phyloP scores from a whole-genome alignment of 2,329 filamentous ascomycete species.

The Fonsecaea multimorphosa region DNA sequence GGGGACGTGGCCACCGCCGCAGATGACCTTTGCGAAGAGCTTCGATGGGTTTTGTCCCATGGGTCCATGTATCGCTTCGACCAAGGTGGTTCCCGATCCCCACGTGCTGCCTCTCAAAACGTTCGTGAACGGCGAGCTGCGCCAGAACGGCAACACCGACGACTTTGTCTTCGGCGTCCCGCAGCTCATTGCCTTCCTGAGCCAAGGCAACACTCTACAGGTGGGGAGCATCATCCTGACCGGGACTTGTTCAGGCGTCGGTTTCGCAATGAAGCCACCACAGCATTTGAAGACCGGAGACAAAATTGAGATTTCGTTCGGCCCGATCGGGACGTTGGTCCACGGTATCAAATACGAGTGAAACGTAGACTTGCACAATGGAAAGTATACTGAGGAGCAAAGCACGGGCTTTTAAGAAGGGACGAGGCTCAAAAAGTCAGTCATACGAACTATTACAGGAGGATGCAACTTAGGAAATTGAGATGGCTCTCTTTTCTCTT shows the following conservation, averaged over 20 bases:
- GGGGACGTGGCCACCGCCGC: constrained; percentile 15
- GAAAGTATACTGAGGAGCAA: too few species aligned
- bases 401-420: too few species aligned
- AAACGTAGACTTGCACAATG: too few species aligned
- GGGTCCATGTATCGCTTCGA: constrained; percentile 45
- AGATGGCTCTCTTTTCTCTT: too few species aligned
- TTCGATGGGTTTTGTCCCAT: constrained; percentile 48
- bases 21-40: constrained; percentile 45
- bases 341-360: constrained; percentile 38
- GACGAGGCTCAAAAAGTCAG: too few species aligned
- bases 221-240: constrained; percentile 49
- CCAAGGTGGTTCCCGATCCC: constrained; percentile 42
- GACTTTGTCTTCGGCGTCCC: constrained; percentile 49
- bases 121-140: constrained; percentile 45
- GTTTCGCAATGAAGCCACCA: constrained; percentile 49
- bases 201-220: constrained; percentile 47
- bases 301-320: constrained; percentile 55
- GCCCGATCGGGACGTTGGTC: constrained; percentile 57
- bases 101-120: constrained; percentile 43
- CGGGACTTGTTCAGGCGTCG: constrained; percentile 52
- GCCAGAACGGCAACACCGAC: constrained; percentile 46
- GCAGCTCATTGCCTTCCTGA: constrained; percentile 46
- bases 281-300: constrained; percentile 46
- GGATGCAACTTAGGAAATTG: too few species aligned
- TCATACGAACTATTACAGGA: too few species aligned